A percentile compares a stretch with the other conserved stretches of the same genome.
These are phyloP conservation scores for Aspergillus affinis DNA, from an alignment of 495 filamentous ascomycete genomes.

Conservation along the genomic window DNA sequence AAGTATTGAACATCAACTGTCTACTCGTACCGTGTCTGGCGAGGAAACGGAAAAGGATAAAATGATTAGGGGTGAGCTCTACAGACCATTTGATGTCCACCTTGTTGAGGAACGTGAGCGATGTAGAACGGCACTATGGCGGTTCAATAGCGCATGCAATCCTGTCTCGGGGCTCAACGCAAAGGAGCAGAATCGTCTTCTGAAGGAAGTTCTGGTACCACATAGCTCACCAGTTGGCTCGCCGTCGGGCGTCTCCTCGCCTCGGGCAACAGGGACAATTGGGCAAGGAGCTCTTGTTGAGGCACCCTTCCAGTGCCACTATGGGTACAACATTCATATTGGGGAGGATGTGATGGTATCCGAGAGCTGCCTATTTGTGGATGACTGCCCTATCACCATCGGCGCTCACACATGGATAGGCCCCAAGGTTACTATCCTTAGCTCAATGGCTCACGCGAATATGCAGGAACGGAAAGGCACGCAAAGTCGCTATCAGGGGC, in stretches of 20 bases:
- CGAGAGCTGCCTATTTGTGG: conserved; percentile 82
- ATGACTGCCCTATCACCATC: conserved; percentile 71
- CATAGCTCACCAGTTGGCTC: conserved; percentile 44
- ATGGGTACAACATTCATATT: conserved; percentile 90
- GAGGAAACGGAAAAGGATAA: conserved; percentile 85
- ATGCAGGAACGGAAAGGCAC: conserved; percentile 73
- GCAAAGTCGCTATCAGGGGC: conserved; percentile 68
- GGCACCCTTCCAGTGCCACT: conserved; percentile 90
- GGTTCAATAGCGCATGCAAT: conserved; percentile 88
- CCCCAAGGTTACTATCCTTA: conserved; percentile 84
- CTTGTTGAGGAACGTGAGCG: conserved; percentile 82
- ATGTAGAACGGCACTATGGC: conserved; percentile 79
- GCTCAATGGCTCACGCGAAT: conserved; percentile 72
- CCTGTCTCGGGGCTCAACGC: conserved; percentile 71
- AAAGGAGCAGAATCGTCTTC: conserved; percentile 75
- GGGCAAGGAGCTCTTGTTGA: conserved; percentile 79
- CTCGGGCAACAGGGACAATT: conserved; percentile 55
- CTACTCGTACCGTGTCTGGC: conserved; percentile 27
- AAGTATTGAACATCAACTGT: conserved; percentile 46
- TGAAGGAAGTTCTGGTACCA: conserved; percentile 67
- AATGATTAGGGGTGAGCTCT: conserved; percentile 84
- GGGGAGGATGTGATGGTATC: conserved; percentile 86
- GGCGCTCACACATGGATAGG: conserved; percentile 78
- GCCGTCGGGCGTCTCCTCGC: conserved; percentile 40
- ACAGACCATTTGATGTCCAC: conserved; percentile 72